phyloP scores from a whole-genome alignment of 345 rosid genomes.

The Eutrema heterophyllum region DNA sequence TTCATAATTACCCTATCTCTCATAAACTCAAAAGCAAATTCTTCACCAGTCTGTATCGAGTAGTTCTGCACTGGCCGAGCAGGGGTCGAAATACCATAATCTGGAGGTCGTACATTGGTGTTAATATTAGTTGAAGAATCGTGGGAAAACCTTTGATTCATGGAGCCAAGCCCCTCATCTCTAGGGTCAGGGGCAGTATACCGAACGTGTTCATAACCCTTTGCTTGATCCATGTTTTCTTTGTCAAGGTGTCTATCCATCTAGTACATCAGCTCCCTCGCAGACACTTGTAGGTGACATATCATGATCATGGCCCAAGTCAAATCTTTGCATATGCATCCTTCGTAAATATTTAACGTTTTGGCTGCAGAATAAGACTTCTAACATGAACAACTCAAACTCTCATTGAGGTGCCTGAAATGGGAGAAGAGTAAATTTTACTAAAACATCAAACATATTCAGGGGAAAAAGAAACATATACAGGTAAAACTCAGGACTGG shows the following conservation, averaged over 20 bases:
- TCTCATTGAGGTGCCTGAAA: constrained; percentile 25
- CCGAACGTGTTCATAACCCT: constrained; percentile 29
- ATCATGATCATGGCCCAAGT: constrained; percentile 18
- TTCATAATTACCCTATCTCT: constrained; percentile 27
- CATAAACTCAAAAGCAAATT: constrained; percentile 36
- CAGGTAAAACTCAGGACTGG: neutral
- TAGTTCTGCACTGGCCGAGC: constrained; percentile 34
- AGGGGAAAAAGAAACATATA: neutral
- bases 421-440: neutral
- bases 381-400: constrained; percentile 14
- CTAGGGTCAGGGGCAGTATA: constrained; percentile 23
- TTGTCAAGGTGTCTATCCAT: constrained; percentile 22
- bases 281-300: constrained; percentile 16
- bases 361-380: constrained; percentile 3
- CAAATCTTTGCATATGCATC: constrained; percentile 16
- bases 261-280: constrained; percentile 15
- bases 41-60: constrained; percentile 40
- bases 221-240: constrained; percentile 32
- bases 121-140: constrained; percentile 24
- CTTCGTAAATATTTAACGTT: neutral
- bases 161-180: constrained; percentile 27
- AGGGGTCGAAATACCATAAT: constrained; percentile 23
- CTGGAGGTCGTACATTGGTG: constrained; percentile 31
- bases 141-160: constrained; percentile 24
- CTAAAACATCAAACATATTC: constrained; percentile 4